Conservation (phyloP, 257 asterid species). For the Scutellaria galericulata region DNA sequence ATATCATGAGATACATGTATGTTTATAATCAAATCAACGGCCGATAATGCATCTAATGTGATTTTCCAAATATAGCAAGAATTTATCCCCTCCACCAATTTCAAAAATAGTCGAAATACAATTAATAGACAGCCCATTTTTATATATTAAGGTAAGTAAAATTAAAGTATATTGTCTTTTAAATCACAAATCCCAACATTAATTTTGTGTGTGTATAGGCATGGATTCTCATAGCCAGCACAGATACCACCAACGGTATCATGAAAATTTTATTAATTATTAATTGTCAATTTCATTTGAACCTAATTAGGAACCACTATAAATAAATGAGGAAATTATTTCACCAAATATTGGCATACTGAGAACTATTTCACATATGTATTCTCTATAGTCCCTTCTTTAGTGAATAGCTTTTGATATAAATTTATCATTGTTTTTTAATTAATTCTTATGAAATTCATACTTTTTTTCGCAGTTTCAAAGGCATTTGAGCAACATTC, state of each 20-base stretch:
- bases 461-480: background rate
- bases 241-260: conserved; percentile 24
- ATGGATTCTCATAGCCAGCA: conserved; percentile 19
- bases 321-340: background rate
- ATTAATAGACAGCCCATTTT: too few species aligned
- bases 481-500: conserved; percentile 8
- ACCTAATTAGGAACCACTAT: conserved; percentile 25
- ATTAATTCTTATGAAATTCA: too few species aligned
- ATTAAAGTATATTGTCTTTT: background rate
- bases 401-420: too few species aligned
- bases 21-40: too few species aligned
- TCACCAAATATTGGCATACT: background rate
- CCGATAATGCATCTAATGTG: too few species aligned
- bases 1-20: too few species aligned
- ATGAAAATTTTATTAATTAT: conserved; percentile 25
- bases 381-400: background rate
- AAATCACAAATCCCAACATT: conserved; percentile 31
- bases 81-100: too few species aligned
- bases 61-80: too few species aligned
- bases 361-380: background rate
- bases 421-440: too few species aligned
- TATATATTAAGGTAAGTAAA: too few species aligned
- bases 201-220: conserved; percentile 1
- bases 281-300: conserved; percentile 21
- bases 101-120: too few species aligned